Evolutionary conservation across 1,139 yeast genomes (phyloP).

Genomic region (Hyphopichia burtonii): DNA sequence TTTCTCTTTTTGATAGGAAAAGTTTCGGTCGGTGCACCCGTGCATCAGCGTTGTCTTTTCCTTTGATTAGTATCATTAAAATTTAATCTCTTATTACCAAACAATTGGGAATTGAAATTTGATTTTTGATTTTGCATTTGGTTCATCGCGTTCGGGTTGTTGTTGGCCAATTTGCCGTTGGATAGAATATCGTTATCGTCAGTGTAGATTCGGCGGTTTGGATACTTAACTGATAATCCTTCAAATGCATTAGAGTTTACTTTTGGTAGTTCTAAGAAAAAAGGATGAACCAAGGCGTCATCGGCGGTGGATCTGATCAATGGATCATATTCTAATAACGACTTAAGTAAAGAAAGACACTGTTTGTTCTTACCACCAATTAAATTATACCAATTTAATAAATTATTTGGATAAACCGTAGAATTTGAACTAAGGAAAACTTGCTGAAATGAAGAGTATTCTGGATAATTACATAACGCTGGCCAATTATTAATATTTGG

Average conservation of each 20-base stretch:
- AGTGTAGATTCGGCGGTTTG: slow-evolving; percentile 72
- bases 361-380: slow-evolving; percentile 71
- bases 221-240: slow-evolving; percentile 61
- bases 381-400: slow-evolving; percentile 81
- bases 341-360: slow-evolving; percentile 64
- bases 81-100: not conserved
- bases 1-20: no score
- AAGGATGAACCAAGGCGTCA: slow-evolving; percentile 71
- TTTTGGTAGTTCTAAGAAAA: slow-evolving; percentile 66
- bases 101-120: not conserved
- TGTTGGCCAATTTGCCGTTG: not conserved
- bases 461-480: slow-evolving; percentile 76
- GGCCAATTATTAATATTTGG: slow-evolving; percentile 82
- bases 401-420: slow-evolving; percentile 55
- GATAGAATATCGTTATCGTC: slow-evolving; percentile 65
- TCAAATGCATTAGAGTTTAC: slow-evolving; percentile 72
- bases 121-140: not conserved
- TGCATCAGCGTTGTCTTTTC: slow-evolving; percentile 1
- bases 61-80: not conserved
- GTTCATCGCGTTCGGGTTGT: not conserved
- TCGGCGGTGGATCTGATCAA: slow-evolving; percentile 66
- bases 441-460: slow-evolving; percentile 60
- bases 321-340: slow-evolving; percentile 81
- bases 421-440: slow-evolving; percentile 45
- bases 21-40: no score